phyloP scores from a whole-genome alignment of 148 eudicot species.

The Silene conica region DNA sequence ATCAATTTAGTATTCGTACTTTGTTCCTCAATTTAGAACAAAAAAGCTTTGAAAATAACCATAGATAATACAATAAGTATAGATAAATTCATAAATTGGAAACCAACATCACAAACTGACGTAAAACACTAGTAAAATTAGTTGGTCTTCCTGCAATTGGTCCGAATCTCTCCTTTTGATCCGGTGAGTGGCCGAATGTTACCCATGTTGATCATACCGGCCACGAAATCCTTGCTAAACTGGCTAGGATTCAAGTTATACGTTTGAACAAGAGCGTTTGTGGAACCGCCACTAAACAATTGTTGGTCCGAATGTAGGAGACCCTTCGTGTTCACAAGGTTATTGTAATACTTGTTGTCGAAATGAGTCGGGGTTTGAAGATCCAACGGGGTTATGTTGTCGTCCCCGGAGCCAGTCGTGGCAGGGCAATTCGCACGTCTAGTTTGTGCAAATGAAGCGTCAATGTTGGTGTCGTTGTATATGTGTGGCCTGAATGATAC shows the following conservation, averaged over 20 bases:
- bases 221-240: slow-evolving; percentile 40
- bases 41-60: too few relatives aligned
- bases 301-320: slow-evolving; percentile 64
- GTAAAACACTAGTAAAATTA: slow-evolving; percentile 1
- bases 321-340: slow-evolving; percentile 34
- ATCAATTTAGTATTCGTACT: too few relatives aligned
- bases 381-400: slow-evolving; percentile 50
- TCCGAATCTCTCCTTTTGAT: slow-evolving; percentile 48
- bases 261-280: slow-evolving; percentile 35
- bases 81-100: too few relatives aligned
- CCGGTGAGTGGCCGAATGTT: slow-evolving; percentile 58
- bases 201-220: slow-evolving; percentile 54
- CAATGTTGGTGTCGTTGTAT: slow-evolving; percentile 53
- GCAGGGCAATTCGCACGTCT: slow-evolving; percentile 38
- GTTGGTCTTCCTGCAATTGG: slow-evolving; percentile 49
- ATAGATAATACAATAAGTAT: too few relatives aligned
- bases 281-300: slow-evolving; percentile 45
- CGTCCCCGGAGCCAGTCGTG: slow-evolving; percentile 31
- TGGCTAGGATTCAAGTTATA: slow-evolving; percentile 21
- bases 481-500: slow-evolving; percentile 36
- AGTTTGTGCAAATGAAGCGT: slow-evolving; percentile 33
- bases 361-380: slow-evolving; percentile 39
- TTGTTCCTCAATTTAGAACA: too few relatives aligned
- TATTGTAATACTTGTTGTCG: slow-evolving; percentile 44
- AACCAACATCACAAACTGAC: too few relatives aligned